These are phyloP conservation scores for Eucommia ulmoides DNA, from an alignment of 257 asterid species.

Conservation along the genomic window DNA sequence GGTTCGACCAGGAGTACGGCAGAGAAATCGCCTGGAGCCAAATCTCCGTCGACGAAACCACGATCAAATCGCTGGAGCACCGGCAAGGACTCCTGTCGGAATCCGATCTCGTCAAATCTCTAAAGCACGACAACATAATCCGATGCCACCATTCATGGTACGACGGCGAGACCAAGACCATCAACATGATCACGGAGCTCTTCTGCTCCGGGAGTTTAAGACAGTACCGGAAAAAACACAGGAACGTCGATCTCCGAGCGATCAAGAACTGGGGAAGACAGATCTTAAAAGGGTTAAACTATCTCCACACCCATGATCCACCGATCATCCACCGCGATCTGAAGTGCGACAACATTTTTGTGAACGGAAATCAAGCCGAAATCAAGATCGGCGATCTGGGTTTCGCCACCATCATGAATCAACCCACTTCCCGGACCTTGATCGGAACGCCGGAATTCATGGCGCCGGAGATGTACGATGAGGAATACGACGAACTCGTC, in stretches of 20 bases:
- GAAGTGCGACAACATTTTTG: slow-evolving; percentile 23
- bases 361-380: slow-evolving; percentile 8
- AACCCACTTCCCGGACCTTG: not conserved
- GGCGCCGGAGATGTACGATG: slow-evolving; percentile 38
- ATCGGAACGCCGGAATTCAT: slow-evolving; percentile 33
- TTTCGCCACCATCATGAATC: slow-evolving; percentile 10
- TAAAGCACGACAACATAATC: slow-evolving; percentile 26
- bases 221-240: slow-evolving; percentile 12
- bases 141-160: slow-evolving; percentile 29
- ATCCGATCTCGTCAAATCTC: slow-evolving; percentile 20
- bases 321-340: slow-evolving; percentile 23
- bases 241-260: slow-evolving; percentile 7
- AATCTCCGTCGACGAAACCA: slow-evolving; percentile 7
- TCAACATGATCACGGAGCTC: slow-evolving; percentile 28
- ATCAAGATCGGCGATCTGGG: slow-evolving; percentile 30
- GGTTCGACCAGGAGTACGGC: slow-evolving; percentile 14
- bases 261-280: slow-evolving; percentile 28
- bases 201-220: slow-evolving; percentile 27
- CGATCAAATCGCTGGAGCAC: not conserved
- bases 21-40: slow-evolving; percentile 32
- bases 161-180: slow-evolving; percentile 12
- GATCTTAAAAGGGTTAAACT: slow-evolving; percentile 17
- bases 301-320: slow-evolving; percentile 22
- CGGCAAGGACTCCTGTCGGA: slow-evolving; percentile 13
- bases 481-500: slow-evolving; percentile 31